These are phyloP conservation scores for Pichia sp. DNA, from an alignment of 1,139 yeast genomes.

Conservation along the genomic window DNA sequence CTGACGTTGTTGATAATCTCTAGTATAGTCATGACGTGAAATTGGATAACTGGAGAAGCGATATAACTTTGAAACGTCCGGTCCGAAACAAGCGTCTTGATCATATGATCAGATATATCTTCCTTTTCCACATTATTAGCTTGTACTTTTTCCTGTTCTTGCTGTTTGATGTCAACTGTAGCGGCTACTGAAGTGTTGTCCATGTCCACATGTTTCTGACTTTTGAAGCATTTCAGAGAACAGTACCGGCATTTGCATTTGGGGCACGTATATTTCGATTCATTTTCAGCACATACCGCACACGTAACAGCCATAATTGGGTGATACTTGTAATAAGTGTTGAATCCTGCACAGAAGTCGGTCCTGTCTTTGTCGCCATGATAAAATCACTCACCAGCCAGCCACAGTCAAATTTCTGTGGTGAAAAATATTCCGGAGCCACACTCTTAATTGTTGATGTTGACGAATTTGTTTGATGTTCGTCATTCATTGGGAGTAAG, in stretches of 20 bases:
- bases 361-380: too few relatives aligned
- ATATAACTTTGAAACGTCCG: conserved; percentile 36
- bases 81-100: conserved; percentile 29
- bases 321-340: too few relatives aligned
- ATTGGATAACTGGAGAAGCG: conserved; percentile 41
- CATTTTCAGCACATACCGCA: conserved; percentile 36
- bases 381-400: too few relatives aligned
- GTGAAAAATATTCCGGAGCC: too few relatives aligned
- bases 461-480: too few relatives aligned
- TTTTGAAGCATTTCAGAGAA: conserved; percentile 52
- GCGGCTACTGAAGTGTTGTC: neutral
- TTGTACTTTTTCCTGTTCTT: neutral
- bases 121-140: neutral
- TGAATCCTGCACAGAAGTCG: too few relatives aligned
- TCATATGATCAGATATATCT: conserved; percentile 13
- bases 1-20: conserved; percentile 40
- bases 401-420: too few relatives aligned
- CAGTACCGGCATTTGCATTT: conserved; percentile 45
- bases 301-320: conserved; percentile 31
- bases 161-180: neutral
- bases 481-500: too few relatives aligned
- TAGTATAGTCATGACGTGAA: conserved; percentile 43
- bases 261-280: conserved; percentile 58
- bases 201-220: conserved; percentile 34
- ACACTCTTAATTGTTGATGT: too few relatives aligned